Percentiles rank a stretch among this genome's conserved stretches.
These are phyloP conservation scores for Fermentozyma sake DNA, from an alignment of 1,139 yeast genomes.

Conservation along the genomic window DNA sequence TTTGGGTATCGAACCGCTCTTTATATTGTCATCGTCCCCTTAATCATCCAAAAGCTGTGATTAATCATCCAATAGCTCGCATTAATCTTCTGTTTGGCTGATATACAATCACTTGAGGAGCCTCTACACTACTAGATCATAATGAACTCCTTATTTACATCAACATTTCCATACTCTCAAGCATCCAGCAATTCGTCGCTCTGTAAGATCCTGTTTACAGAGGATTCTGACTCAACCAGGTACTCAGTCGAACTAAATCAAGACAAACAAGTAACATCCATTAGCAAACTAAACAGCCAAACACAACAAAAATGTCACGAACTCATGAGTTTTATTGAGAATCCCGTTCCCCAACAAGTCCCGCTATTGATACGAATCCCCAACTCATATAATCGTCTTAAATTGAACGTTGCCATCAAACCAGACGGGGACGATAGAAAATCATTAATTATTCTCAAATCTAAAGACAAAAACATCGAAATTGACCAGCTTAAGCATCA, in stretches of 20 bases:
- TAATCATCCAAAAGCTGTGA: neutral
- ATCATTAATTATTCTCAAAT: slow-evolving; percentile 27
- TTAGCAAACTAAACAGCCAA: slow-evolving; percentile 11
- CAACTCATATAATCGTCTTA: slow-evolving; percentile 18
- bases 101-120: too few species aligned
- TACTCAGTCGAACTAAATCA: slow-evolving; percentile 17
- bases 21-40: neutral
- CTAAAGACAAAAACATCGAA: slow-evolving; percentile 10
- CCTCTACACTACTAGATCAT: too few species aligned
- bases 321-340: slow-evolving; percentile 23
- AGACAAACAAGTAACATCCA: slow-evolving; percentile 13
- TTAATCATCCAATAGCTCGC: neutral
- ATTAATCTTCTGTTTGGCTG: neutral
- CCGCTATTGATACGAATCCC: slow-evolving; percentile 29
- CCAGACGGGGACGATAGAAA: slow-evolving; percentile 9
- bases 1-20: too few species aligned
- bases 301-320: slow-evolving; percentile 11
- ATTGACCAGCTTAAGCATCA: slow-evolving; percentile 8
- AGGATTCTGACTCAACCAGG: slow-evolving; percentile 18
- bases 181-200: slow-evolving; percentile 12
- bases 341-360: slow-evolving; percentile 10
- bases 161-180: slow-evolving; percentile 26
- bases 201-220: slow-evolving; percentile 20
- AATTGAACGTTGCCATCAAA: slow-evolving; percentile 23
- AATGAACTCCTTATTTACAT: slow-evolving; percentile 9